These are phyloP conservation scores for Rhododendron molle DNA, from an alignment of 148 eudicot genomes.

Conservation along the genomic window DNA sequence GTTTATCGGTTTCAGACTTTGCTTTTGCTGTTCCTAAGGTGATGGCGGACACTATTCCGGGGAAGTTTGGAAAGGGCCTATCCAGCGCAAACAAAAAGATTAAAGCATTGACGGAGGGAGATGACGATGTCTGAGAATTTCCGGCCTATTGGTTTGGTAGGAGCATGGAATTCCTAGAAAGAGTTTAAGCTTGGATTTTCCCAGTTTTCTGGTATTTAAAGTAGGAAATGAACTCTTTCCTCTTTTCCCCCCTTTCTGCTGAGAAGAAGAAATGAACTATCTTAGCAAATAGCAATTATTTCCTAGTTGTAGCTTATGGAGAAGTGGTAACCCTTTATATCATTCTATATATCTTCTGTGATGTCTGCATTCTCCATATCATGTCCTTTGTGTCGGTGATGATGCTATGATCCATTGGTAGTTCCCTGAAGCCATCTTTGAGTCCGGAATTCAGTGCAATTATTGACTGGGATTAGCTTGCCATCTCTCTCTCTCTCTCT, in stretches of 20 bases:
- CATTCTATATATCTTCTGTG: not conserved
- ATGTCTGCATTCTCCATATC: not conserved
- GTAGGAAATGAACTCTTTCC: not conserved
- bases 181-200: not conserved
- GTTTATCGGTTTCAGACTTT: constrained; percentile 37
- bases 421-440: not conserved
- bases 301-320: not conserved
- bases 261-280: not conserved
- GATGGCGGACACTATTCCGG: constrained; percentile 48
- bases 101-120: not conserved
- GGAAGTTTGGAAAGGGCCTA: constrained; percentile 19
- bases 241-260: not conserved
- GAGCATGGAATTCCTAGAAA: not conserved
- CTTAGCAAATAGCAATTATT: not conserved
- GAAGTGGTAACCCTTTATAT: not conserved
- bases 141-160: not conserved
- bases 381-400: not conserved
- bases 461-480: not conserved
- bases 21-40: constrained; percentile 53
- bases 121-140: not conserved
- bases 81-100: not conserved
- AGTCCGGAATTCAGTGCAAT: not conserved
- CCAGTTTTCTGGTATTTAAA: too few species aligned
- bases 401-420: not conserved
- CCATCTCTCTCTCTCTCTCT: not conserved